Percentiles rank a stretch among this genome's conserved stretches.
phyloP scores from a whole-genome alignment of 805 yeast species.

The Starmerella bombicola region DNA sequence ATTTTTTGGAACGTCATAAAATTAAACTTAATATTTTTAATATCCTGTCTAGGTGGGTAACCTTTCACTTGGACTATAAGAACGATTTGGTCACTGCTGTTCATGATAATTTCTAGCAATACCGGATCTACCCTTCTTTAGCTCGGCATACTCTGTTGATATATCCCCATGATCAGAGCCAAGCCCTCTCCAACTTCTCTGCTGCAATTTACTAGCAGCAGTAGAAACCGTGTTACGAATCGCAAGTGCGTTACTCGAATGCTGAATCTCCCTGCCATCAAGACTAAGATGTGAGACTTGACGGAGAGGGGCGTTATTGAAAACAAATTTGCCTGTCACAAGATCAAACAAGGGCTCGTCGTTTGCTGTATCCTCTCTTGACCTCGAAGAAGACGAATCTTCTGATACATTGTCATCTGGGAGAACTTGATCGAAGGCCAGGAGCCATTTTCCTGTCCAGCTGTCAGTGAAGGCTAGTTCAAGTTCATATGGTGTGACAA shows the following conservation, averaged over 20 bases:
- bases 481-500: conserved; percentile 86
- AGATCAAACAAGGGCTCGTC: conserved; percentile 75
- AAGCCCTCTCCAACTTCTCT: conserved; percentile 71
- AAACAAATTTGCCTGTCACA: conserved; percentile 66
- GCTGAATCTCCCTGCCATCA: conserved; percentile 30
- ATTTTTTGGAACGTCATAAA: conserved; percentile 37
- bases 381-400: not conserved
- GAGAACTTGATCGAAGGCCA: conserved; percentile 56
- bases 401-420: conserved; percentile 22
- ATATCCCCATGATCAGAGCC: conserved; percentile 62
- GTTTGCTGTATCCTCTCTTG: too few species aligned
- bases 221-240: conserved; percentile 77
- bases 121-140: conserved; percentile 77
- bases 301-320: conserved; percentile 65
- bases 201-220: conserved; percentile 64
- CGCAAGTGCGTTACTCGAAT: conserved; percentile 34
- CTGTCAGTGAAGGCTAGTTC: conserved; percentile 64
- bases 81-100: conserved; percentile 23
- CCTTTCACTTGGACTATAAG: too few species aligned
- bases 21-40: too few species aligned
- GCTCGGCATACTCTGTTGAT: conserved; percentile 55
- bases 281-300: conserved; percentile 52
- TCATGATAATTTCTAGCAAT: conserved; percentile 83
- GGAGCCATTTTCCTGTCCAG: conserved; percentile 93
- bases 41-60: too few species aligned